Evolutionary conservation across 352 stramenopile genomes (phyloP).

Genomic region (Pythium periplocum): DNA sequence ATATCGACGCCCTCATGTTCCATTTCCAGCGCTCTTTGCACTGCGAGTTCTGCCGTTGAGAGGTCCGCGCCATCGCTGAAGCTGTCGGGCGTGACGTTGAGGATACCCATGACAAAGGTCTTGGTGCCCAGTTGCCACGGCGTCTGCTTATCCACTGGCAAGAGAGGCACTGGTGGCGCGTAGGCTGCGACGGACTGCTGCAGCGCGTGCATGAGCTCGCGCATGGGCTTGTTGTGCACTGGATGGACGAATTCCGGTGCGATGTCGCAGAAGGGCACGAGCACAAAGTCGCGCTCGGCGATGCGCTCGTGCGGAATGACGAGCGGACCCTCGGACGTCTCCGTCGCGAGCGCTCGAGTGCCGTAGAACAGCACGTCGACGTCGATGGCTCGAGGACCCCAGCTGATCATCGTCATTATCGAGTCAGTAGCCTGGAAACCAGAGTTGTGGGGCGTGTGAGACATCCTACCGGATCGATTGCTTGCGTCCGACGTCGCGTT

Average conservation of each 20-base stretch:
- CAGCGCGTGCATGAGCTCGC: slow-evolving; percentile 45
- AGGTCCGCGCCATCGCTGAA: slow-evolving; percentile 87
- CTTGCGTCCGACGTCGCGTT: slow-evolving; percentile 83
- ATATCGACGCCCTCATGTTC: slow-evolving; percentile 88
- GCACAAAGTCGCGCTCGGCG: slow-evolving; percentile 95
- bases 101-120: slow-evolving; percentile 95
- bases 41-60: slow-evolving; percentile 41
- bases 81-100: slow-evolving; percentile 99
- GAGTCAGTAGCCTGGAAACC: slow-evolving; percentile 1
- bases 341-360: slow-evolving; percentile 53
- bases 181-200: slow-evolving; percentile 21
- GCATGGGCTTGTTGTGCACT: slow-evolving; percentile 62
- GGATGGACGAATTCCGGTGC: slow-evolving; percentile 79
- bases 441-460: background rate
- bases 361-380: slow-evolving; percentile 96
- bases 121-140: slow-evolving; percentile 52
- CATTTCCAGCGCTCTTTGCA: slow-evolving; percentile 88
- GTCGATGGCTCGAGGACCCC: slow-evolving; percentile 92
- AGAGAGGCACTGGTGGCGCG: slow-evolving; percentile 37
- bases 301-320: slow-evolving; percentile 94
- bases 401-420: slow-evolving; percentile 36
- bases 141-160: slow-evolving; percentile 37
- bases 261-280: slow-evolving; percentile 93
- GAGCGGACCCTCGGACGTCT: slow-evolving; percentile 70
- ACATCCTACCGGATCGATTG: slow-evolving; percentile 39